Conservation (phyloP, 2,329 filamentous ascomycete genomes). For the Aspergillus fructus region DNA sequence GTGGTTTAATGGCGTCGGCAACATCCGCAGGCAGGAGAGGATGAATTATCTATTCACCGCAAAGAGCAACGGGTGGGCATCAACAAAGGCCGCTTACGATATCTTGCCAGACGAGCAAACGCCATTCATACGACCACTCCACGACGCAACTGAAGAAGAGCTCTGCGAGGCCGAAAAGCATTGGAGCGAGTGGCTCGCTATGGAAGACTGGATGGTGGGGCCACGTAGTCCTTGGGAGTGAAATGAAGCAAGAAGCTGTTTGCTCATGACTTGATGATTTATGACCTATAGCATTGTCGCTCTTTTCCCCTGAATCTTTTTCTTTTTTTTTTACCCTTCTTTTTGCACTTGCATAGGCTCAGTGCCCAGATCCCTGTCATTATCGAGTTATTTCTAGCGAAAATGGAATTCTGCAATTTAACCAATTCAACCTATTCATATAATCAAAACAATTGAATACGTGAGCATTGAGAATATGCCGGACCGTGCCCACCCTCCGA, state of each 20-base stretch:
- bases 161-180: constrained; percentile 75
- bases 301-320: constrained; percentile 4
- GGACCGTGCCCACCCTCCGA: neutral
- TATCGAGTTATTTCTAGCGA: neutral
- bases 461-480: neutral
- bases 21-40: constrained; percentile 81
- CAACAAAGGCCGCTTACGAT: constrained; percentile 87
- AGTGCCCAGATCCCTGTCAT: neutral
- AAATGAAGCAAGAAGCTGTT: neutral
- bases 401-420: neutral
- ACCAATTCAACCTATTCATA: neutral
- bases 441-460: neutral
- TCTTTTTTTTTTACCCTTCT: constrained; percentile 1
- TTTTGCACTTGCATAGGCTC: neutral
- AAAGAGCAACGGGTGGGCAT: constrained; percentile 85
- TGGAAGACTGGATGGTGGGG: constrained; percentile 98
- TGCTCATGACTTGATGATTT: constrained; percentile 21
- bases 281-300: constrained; percentile 20
- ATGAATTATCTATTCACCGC: constrained; percentile 93
- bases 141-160: constrained; percentile 72
- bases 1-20: constrained; percentile 76
- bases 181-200: constrained; percentile 94
- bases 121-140: constrained; percentile 80
- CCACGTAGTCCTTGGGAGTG: constrained; percentile 53
- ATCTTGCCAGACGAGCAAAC: constrained; percentile 77